Evolutionary conservation across 2,329 filamentous ascomycete genomes (phyloP).

Genomic region (Penicillium sp.): DNA sequence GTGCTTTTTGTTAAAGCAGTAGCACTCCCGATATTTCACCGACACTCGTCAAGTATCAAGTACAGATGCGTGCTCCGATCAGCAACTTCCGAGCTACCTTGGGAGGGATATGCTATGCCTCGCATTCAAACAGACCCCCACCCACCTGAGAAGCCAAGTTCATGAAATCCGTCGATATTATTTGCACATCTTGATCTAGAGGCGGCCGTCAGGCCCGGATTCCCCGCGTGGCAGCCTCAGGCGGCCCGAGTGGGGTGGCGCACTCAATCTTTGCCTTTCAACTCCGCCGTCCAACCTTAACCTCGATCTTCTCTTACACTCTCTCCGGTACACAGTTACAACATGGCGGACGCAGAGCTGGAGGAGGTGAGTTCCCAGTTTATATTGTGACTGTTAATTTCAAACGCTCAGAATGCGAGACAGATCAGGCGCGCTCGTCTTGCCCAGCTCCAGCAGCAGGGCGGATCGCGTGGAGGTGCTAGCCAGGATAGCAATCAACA

Average conservation of each 20-base stretch:
- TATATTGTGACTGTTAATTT: not conserved
- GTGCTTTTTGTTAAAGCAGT: no score
- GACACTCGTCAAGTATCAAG: no score
- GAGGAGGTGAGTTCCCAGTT: slow-evolving; percentile 52
- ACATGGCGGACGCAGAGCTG: slow-evolving; percentile 65
- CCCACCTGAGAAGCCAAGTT: no score
- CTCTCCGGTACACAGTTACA: slow-evolving; percentile 11
- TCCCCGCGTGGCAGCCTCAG: slow-evolving; percentile 22
- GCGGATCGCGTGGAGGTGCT: slow-evolving; percentile 48
- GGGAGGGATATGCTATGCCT: no score
- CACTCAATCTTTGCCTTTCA: slow-evolving; percentile 11
- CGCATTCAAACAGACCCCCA: no score
- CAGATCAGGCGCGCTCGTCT: slow-evolving; percentile 90
- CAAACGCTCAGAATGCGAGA: slow-evolving; percentile 10
- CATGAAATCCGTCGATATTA: no score
- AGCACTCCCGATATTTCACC: no score
- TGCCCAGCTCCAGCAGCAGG: slow-evolving; percentile 86
- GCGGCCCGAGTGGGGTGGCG: slow-evolving; percentile 22
- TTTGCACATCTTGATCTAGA: no score
- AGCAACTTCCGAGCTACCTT: no score
- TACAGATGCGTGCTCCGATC: no score
- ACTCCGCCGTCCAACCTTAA: not conserved
- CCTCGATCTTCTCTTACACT: no score
- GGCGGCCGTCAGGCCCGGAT: no score
- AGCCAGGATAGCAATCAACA: slow-evolving; percentile 54